Conservation (phyloP, 1,284 basidiomycete species). For the Hemileia vastatrix region DNA sequence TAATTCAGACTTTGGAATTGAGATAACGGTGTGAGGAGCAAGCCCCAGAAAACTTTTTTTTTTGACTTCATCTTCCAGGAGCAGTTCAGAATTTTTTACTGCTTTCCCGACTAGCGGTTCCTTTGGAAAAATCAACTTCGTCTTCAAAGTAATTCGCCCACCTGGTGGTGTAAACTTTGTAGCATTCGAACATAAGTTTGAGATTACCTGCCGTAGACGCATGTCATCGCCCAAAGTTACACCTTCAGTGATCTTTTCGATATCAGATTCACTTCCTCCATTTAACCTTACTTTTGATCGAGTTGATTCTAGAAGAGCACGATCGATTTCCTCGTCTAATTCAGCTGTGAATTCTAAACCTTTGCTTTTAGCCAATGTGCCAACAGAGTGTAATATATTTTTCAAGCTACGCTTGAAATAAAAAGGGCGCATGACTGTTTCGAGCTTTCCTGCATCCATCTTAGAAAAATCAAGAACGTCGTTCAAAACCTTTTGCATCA, state of each 20-base stretch:
- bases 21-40: too few species aligned
- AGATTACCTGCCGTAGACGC: constrained; percentile 32
- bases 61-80: too few species aligned
- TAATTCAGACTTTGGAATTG: too few species aligned
- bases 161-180: constrained; percentile 15
- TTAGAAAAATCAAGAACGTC: constrained; percentile 18
- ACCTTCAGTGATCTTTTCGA: not conserved
- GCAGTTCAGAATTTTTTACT: too few species aligned
- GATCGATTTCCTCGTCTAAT: constrained; percentile 18
- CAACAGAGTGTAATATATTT: constrained; percentile 9
- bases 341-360: constrained; percentile 7
- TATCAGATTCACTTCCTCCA: constrained; percentile 2
- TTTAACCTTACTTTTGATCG: too few species aligned
- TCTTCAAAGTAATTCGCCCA: too few species aligned
- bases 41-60: too few species aligned
- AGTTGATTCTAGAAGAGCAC: too few species aligned
- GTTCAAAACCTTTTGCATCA: constrained; percentile 20
- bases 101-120: too few species aligned
- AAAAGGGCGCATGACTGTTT: constrained; percentile 13
- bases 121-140: constrained; percentile 3
- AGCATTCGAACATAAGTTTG: constrained; percentile 26
- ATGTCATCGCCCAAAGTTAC: constrained; percentile 29
- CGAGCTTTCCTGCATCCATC: constrained; percentile 21
- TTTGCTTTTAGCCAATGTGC: constrained; percentile 7
- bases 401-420: constrained; percentile 10